Percentiles rank a stretch among this genome's conserved stretches.
These are phyloP conservation scores for Aspergillus clavatus DNA, from an alignment of 2,329 filamentous ascomycete species.

Conservation along the genomic window DNA sequence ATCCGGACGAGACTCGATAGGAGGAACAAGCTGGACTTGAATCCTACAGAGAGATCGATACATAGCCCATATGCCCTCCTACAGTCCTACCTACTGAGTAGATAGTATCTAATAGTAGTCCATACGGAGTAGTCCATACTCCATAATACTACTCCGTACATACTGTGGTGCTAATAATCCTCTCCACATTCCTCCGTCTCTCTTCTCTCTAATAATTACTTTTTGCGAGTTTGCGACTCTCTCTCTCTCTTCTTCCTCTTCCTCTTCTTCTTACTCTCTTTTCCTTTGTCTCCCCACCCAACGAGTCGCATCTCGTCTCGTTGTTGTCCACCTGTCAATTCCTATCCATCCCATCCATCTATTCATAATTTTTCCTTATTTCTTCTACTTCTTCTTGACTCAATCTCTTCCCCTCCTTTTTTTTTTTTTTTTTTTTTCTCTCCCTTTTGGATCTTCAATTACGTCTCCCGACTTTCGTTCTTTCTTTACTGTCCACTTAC, in stretches of 20 bases:
- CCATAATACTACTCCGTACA: too few relatives aligned
- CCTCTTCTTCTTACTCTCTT: conserved; percentile 21
- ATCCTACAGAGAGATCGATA: too few relatives aligned
- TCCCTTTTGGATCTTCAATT: conserved; percentile 8
- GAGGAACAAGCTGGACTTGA: too few relatives aligned
- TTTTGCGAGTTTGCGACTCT: too few relatives aligned
- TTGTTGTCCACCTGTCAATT: conserved; percentile 33
- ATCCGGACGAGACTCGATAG: too few relatives aligned
- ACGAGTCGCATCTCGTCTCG: conserved; percentile 26
- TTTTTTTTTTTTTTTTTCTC: conserved; percentile 16
- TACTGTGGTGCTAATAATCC: too few relatives aligned
- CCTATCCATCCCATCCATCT: too few relatives aligned
- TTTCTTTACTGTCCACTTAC: conserved; percentile 10
- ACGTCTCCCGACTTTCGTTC: conserved; percentile 10
- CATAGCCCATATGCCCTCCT: too few relatives aligned
- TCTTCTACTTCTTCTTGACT: conserved; percentile 20
- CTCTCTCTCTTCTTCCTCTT: conserved; percentile 16
- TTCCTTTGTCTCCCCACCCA: conserved; percentile 32
- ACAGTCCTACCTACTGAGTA: too few relatives aligned
- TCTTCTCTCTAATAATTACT: conserved; percentile 1
- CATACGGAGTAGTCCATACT: too few relatives aligned
- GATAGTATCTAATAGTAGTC: too few relatives aligned
- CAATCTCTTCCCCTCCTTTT: conserved; percentile 8
- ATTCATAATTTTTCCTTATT: conserved; percentile 14
- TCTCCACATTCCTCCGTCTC: conserved; percentile 1